Evolutionary conservation across 768 basidiomycete species (phyloP), one percentile per base, ranked within the genome.

Genomic region (Megacollybia marginata): DNA sequence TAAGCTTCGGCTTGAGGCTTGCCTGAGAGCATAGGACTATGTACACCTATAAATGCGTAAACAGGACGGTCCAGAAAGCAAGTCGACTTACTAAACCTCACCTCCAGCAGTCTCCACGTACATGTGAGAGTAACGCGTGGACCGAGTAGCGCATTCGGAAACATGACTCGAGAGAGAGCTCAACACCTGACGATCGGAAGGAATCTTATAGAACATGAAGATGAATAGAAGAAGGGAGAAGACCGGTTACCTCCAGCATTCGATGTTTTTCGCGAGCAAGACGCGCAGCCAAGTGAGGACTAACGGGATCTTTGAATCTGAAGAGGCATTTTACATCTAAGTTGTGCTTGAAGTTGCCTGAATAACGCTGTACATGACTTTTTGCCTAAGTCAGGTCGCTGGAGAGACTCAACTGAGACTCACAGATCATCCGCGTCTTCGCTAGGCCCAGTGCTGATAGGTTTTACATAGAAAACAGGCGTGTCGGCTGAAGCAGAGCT

Each of bases 71-170:
- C 13, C 9, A 46, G 42, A 47, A 48, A 23, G 34, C 42, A 34
- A 48, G 9, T 15, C 48, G 31, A 48, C 32, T 47, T 52, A 20
- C 47, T 51, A 48, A 57, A 56, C 57, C 80, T 73, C 65, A 92
- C 94, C 95, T 79, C 95, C 95, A 12, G 94, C 95, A 9, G 95
- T 94, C 66, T 98, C 95, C 43, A 97, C 69, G 58, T 86, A 97
- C 73, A 93, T 76, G 57, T 85, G 79, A 2, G 75, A 71, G 11
- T 56, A 58, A 9, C 57, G 57, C 2, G 50, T 55, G 18, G 57
- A 46, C 1, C 52, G 54, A 4, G 61, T 55, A 1, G 83, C 82
- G 58, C 79, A 79, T 20, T 65, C 53, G 33, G 73, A 71, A n/a
- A 90, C 78, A 55, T 87, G 76, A 34, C 68, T 66, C 2, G 83